These are phyloP conservation scores for Penicillium aurantiogriseum DNA, from an alignment of 2,329 filamentous ascomycete genomes.

Conservation along the genomic window DNA sequence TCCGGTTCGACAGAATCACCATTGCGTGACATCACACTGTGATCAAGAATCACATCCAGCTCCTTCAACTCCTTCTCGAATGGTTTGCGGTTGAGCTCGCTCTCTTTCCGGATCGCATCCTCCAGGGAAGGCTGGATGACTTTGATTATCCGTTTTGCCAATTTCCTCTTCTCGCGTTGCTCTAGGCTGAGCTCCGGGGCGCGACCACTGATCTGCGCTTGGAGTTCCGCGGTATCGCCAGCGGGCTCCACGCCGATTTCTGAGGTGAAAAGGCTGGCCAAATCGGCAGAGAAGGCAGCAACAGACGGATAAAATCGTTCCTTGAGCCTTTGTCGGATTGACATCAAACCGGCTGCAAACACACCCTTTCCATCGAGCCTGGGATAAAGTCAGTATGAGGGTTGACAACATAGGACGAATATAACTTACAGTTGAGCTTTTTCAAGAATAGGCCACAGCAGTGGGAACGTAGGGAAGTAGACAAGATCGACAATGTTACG, in stretches of 20 bases:
- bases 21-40: constrained; percentile 58
- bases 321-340: constrained; percentile 54
- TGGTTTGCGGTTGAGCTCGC: constrained; percentile 71
- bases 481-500: constrained; percentile 79
- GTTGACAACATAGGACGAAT: not conserved
- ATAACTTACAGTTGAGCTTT: constrained; percentile 74
- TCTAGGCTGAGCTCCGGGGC: constrained; percentile 55
- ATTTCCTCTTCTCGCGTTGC: constrained; percentile 74
- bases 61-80: constrained; percentile 70
- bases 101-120: constrained; percentile 72
- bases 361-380: constrained; percentile 53
- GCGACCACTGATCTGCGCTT: constrained; percentile 53
- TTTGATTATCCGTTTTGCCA: constrained; percentile 88
- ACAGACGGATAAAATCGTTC: constrained; percentile 61
- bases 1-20: constrained; percentile 43
- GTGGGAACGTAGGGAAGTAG: constrained; percentile 82
- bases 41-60: constrained; percentile 70
- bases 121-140: constrained; percentile 76
- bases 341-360: constrained; percentile 55
- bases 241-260: constrained; percentile 52
- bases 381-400: constrained; percentile 18
- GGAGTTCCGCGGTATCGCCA: constrained; percentile 44
- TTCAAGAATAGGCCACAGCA: constrained; percentile 75
- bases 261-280: constrained; percentile 56
- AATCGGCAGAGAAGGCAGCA: constrained; percentile 58